Percentiles rank a stretch among this genome's conserved stretches.
Conservation (phyloP, 1,284 basidiomycete genomes). For the Tylopilus sp. region DNA sequence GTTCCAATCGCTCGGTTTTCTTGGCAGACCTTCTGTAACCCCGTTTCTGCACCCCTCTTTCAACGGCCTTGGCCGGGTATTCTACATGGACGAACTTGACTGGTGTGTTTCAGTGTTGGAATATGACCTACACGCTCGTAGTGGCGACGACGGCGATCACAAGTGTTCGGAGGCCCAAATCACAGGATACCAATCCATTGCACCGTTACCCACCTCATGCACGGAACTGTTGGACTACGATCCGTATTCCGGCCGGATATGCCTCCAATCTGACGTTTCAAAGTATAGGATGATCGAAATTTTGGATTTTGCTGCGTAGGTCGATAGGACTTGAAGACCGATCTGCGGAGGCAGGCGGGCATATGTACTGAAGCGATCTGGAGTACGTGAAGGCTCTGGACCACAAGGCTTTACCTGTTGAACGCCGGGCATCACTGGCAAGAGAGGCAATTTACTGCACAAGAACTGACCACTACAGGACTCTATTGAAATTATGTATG, state of each 20-base stretch:
- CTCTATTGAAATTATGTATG: no score
- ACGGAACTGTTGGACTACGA: constrained; percentile 19
- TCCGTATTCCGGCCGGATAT: constrained; percentile 21
- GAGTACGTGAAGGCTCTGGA: no score
- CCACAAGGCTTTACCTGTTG: no score
- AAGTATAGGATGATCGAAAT: constrained; percentile 13
- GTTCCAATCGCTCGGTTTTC: constrained; percentile 8
- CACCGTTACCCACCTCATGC: constrained; percentile 1
- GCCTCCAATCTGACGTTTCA: constrained; percentile 2
- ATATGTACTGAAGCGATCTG: no score
- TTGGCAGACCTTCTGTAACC: background rate
- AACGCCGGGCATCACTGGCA: no score
- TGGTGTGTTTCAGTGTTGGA: constrained; percentile 14
- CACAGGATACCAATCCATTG: constrained; percentile 9
- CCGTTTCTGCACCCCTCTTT: constrained; percentile 14
- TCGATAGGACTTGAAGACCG: background rate
- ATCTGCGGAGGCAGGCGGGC: background rate
- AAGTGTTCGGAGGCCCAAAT: background rate
- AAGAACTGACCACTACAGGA: no score
- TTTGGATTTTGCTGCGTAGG: constrained; percentile 15
- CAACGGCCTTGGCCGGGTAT: constrained; percentile 13
- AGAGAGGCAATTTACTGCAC: no score
- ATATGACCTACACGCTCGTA: constrained; percentile 10
- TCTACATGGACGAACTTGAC: background rate
- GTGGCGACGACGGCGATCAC: no score